phyloP scores from a whole-genome alignment of 495 filamentous ascomycete species.

The Penicillium odoratum region DNA sequence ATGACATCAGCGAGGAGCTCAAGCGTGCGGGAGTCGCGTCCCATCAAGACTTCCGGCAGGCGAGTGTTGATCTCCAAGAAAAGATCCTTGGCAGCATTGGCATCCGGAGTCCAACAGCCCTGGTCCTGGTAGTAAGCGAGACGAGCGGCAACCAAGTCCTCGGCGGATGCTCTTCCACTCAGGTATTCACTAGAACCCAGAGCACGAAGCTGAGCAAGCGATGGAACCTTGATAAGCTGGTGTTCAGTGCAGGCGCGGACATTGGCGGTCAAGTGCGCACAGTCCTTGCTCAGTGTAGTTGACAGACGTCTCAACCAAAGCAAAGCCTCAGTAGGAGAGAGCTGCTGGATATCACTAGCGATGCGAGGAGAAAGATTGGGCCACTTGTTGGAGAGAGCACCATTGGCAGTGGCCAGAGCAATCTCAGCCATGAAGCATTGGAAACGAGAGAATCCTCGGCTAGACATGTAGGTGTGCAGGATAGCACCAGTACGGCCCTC shows the following conservation, averaged over 20 bases:
- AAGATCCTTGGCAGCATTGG: background rate
- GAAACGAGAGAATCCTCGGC: conserved; percentile 5
- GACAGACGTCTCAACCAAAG: conserved; percentile 7
- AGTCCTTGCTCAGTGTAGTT: conserved; percentile 4
- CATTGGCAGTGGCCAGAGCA: background rate
- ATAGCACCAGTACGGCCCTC: conserved; percentile 1
- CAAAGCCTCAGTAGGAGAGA: conserved; percentile 3
- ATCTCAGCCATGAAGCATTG: conserved; percentile 7
- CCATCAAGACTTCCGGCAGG: conserved; percentile 3
- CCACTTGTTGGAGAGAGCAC: background rate
- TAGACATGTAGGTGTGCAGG: conserved; percentile 8
- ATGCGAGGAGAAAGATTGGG: background rate
- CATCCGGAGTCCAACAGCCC: conserved; percentile 5
- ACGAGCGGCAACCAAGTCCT: background rate
- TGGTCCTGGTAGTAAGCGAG: conserved; percentile 2
- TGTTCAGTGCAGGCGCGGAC: conserved; percentile 6
- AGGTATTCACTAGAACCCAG: conserved; percentile 6
- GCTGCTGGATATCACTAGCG: conserved; percentile 2
- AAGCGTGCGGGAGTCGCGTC: background rate
- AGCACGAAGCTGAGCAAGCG: conserved; percentile 4
- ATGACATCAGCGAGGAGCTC: conserved; percentile 1
- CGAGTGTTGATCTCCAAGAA: conserved; percentile 4
- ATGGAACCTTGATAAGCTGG: conserved; percentile 4
- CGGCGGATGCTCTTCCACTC: background rate
- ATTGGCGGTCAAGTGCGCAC: background rate